Evolutionary conservation across 225 moss, liverwort and hornwort species (phyloP), one percentile per base, ranked within the genome.

Genomic region (Anthoceros angustus): DNA sequence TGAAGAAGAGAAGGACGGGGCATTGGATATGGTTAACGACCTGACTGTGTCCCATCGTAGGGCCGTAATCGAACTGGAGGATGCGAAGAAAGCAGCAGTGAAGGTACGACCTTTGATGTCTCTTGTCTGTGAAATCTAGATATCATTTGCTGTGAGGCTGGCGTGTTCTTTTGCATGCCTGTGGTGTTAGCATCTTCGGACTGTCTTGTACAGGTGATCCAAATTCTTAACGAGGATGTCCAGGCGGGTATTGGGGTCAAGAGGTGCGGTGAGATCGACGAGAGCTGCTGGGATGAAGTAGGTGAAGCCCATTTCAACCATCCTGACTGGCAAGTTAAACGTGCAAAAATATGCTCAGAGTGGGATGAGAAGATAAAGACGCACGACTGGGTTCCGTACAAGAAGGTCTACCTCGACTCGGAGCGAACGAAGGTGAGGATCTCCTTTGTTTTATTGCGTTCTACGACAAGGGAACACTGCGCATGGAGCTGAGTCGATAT

Each of bases 11-110:
- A 41, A 66, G 60, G 82, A 75, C 25, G 61, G 40, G 18, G 64
- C 42, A 21, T 39, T 72, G 6, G 74, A 82, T 42, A 67, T 79
- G 8, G 72, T 75, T 48, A 63, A 4, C 9, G 60, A 63, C n/a
- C 23, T 82, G 40, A 64, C 72, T 24, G 12, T 65, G 24, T 68
- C 63, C 25, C 82, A 82, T n/a, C 80, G 79, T 64, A 25, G 69
- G 61, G 79, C 74, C 23, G 74, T 68, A 40, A 74, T 71, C 71
- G 79, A 79, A 82, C 79, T 82, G 16, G 70, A 77, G 69, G 74
- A 25, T 39, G 77, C 79, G 40, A 79, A 66, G 74, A 67, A 41
- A 20, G 18, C 42, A 67, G 4, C 77, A 62, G 0, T 79, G 49
- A 5, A 40, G 25, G 69, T 70, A 63, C 14, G 42, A 46, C 25